These are phyloP conservation scores for Phytophthora capsici DNA, from an alignment of 352 stramenopile species.

Conservation along the genomic window DNA sequence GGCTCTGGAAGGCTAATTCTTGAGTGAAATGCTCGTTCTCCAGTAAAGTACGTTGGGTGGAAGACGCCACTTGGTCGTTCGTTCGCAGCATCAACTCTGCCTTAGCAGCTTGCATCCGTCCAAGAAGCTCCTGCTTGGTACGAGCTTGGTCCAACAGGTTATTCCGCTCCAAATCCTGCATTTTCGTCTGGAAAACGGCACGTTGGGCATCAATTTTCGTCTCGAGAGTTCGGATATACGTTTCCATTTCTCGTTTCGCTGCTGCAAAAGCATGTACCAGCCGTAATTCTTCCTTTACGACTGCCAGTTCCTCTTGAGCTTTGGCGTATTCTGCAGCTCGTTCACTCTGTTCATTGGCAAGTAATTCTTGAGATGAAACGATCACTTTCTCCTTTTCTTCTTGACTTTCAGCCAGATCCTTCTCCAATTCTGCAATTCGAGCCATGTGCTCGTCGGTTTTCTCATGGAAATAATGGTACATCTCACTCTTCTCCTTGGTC, in stretches of 20 bases:
- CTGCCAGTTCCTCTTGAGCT: constrained; percentile 27
- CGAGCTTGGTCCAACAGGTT: constrained; percentile 70
- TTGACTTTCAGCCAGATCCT: constrained; percentile 23
- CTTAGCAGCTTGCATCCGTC: constrained; percentile 56
- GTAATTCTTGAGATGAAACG: constrained; percentile 6
- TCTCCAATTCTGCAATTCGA: constrained; percentile 67
- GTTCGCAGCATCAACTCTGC: constrained; percentile 60
- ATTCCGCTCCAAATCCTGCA: constrained; percentile 61
- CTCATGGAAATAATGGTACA: constrained; percentile 89
- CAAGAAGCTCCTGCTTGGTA: constrained; percentile 75
- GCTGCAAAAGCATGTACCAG: constrained; percentile 61
- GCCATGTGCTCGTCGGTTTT: constrained; percentile 85
- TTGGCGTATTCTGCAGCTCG: constrained; percentile 15
- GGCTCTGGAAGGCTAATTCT: constrained; percentile 74
- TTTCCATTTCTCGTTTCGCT: constrained; percentile 60
- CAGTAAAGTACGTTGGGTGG: constrained; percentile 80
- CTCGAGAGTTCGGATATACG: constrained; percentile 42
- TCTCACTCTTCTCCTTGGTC: constrained; percentile 73
- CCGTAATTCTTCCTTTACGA: constrained; percentile 46
- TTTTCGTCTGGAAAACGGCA: constrained; percentile 37
- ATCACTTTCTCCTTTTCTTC: constrained; percentile 10
- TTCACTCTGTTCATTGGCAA: constrained; percentile 27
- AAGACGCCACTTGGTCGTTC: constrained; percentile 70
- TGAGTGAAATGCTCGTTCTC: constrained; percentile 84
- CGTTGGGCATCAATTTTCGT: constrained; percentile 39